Percentiles rank a stretch among this genome's conserved stretches.
phyloP scores from a whole-genome alignment of 2,329 filamentous ascomycete genomes.

The Harringtonia lauricola region DNA sequence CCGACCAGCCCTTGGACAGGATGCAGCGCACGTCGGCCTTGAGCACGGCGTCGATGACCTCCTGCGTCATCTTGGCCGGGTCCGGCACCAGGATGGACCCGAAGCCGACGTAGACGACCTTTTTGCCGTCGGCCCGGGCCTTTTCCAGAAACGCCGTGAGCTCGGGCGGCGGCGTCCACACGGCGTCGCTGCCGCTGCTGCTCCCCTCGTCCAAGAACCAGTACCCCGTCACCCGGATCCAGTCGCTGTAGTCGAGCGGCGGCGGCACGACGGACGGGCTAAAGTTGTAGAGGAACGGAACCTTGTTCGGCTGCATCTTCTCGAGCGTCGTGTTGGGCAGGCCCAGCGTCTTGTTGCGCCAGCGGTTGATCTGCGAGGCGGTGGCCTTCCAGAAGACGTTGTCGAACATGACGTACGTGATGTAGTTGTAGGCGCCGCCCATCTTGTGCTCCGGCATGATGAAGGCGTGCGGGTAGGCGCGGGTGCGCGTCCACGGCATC shows the following conservation, averaged over 20 bases:
- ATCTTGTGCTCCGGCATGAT: constrained; percentile 86
- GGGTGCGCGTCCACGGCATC: constrained; percentile 96
- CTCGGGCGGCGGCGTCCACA: constrained; percentile 64
- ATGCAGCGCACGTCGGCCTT: constrained; percentile 93
- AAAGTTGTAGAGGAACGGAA: constrained; percentile 98
- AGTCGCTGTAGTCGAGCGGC: constrained; percentile 90
- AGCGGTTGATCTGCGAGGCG: constrained; percentile 80
- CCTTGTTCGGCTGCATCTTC: constrained; percentile 91
- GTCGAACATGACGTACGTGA: constrained; percentile 94
- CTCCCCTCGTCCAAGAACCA: constrained; percentile 83
- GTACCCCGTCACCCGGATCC: constrained; percentile 94
- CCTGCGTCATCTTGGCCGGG: constrained; percentile 75
- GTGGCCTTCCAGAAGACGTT: constrained; percentile 95
- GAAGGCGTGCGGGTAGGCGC: constrained; percentile 94
- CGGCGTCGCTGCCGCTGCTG: background rate
- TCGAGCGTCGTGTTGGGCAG: constrained; percentile 74
- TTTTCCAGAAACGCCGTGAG: constrained; percentile 73
- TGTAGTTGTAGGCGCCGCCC: constrained; percentile 89
- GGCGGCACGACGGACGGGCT: constrained; percentile 88
- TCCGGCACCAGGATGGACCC: constrained; percentile 92
- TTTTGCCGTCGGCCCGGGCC: constrained; percentile 72
- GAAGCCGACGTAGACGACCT: constrained; percentile 93
- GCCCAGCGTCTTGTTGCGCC: constrained; percentile 72
- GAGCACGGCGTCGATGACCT: constrained; percentile 83
- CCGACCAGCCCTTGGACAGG: constrained; percentile 93